These are phyloP conservation scores for Thuidium tamariscinum DNA, from an alignment of 225 moss, liverwort and hornwort species.

Conservation along the genomic window DNA sequence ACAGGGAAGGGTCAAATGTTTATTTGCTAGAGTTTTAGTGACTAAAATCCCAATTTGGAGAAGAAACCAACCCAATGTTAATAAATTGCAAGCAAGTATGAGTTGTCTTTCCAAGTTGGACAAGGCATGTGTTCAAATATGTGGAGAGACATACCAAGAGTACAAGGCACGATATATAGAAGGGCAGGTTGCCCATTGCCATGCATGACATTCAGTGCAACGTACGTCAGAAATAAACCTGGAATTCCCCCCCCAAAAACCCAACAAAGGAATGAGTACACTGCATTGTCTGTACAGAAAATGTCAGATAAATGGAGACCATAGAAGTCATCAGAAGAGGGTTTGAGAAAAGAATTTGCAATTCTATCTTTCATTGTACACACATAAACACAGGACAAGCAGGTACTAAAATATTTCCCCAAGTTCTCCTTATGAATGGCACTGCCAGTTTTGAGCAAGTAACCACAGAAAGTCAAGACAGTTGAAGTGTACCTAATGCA, in stretches of 20 bases:
- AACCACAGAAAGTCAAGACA: not conserved
- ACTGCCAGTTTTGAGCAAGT: not conserved
- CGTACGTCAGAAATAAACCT: slow-evolving; percentile 77
- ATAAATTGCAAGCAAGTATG: not conserved
- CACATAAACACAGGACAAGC: not conserved
- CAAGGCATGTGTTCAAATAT: not conserved
- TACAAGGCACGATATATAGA: slow-evolving; percentile 77
- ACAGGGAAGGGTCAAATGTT: too few relatives aligned
- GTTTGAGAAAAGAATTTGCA: not conserved
- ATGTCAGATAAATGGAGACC: not conserved
- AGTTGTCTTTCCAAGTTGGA: not conserved
- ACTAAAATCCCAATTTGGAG: not conserved
- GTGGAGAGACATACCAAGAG: slow-evolving; percentile 40
- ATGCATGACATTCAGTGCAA: slow-evolving; percentile 63
- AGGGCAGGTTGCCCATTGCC: slow-evolving; percentile 90
- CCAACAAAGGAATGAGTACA: not conserved
- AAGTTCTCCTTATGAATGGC: not conserved
- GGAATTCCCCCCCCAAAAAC: not conserved
- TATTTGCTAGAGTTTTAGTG: too few relatives aligned
- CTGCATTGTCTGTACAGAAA: not conserved
- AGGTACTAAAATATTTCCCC: not conserved
- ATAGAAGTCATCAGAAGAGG: not conserved
- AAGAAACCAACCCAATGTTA: not conserved
- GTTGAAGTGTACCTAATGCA: slow-evolving; percentile 40
- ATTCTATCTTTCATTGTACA: not conserved